Percentiles rank a stretch among this genome's conserved stretches.
phyloP scores from a whole-genome alignment of 257 asterid species.

The Solanum corneliomulleri region DNA sequence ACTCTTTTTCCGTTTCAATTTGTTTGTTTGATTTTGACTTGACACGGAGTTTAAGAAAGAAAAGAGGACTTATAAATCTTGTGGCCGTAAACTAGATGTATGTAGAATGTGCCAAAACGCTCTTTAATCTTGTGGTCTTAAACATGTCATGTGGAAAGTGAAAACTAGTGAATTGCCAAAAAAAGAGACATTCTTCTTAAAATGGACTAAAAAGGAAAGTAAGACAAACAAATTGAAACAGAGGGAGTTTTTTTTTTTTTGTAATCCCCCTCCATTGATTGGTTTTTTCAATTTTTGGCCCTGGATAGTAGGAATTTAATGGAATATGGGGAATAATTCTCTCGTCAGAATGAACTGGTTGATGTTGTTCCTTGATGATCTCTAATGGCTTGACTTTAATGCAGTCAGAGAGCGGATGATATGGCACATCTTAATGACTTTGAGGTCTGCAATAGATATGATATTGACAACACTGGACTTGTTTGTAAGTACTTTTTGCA shows the following conservation, averaged over 20 bases:
- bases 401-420: constrained; percentile 85
- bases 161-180: background rate
- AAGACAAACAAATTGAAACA: background rate
- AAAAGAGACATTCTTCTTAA: background rate
- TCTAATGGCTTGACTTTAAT: constrained; percentile 9
- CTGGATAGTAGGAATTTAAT: background rate
- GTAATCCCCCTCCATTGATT: background rate
- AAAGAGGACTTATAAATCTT: background rate
- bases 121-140: background rate
- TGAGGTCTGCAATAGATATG: constrained; percentile 55
- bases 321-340: background rate
- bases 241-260: background rate
- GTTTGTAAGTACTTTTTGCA: constrained; percentile 38
- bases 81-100: background rate
- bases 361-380: background rate
- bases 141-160: background rate
- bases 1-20: background rate
- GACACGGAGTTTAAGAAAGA: background rate
- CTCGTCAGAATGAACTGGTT: background rate
- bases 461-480: constrained; percentile 81
- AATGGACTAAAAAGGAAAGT: background rate
- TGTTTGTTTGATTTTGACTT: background rate
- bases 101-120: background rate
- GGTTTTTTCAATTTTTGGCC: background rate
- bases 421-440: constrained; percentile 57